Base-by-base conservation (phyloP, 768 basidiomycete species). In the Leccinum aurantiacum region DNA sequence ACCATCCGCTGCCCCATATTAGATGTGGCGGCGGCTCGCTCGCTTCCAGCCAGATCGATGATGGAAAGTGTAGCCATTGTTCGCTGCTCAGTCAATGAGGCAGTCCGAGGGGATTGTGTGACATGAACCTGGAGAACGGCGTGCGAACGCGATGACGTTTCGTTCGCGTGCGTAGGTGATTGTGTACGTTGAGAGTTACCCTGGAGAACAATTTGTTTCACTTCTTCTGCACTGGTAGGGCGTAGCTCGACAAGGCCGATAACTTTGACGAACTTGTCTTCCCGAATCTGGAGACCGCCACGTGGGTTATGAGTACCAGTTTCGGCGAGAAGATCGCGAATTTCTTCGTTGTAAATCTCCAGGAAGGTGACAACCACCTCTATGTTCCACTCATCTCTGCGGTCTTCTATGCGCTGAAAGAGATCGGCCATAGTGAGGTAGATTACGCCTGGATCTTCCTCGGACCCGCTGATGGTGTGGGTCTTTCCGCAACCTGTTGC, bases 401-500 rank as follows among this genome's bases (percentile, higher is more conserved):
- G 84, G 67, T 95, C 93, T 53, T 93, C 88, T 65, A 99, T 97
- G 53, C 89, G 85, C 67, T 90, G 88, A 74, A 98, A 99, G 63
- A 99, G 86, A 75, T 98, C 96, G 48, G 92, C 87, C 95, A 98
- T 98, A 19, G 95, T 94, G 60, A 93, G 82, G 75, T 98, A 95
- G 73, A 98, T 97, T 67, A 97, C 87, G 31, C 97, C 97, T 17
- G 93, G 93, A 72, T 96, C 90, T 22, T 74, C 71, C 49, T 90
- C 88, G 38, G 91, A 89, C 59, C 96, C 96, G 67, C 94, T 97
- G 74, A 99, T 98, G 19, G 97, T 99, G 75, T 98, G 95, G 5
- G 97, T 99, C 76, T 99, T 99, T 64, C 97, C 97, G 72, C 97
- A 98, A n/a, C 97, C 97, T n/a, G 97, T 98, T 24, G 97, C 97